These are phyloP conservation scores for Podospora pseudocomata DNA, from an alignment of 495 filamentous ascomycete genomes.

Conservation along the genomic window DNA sequence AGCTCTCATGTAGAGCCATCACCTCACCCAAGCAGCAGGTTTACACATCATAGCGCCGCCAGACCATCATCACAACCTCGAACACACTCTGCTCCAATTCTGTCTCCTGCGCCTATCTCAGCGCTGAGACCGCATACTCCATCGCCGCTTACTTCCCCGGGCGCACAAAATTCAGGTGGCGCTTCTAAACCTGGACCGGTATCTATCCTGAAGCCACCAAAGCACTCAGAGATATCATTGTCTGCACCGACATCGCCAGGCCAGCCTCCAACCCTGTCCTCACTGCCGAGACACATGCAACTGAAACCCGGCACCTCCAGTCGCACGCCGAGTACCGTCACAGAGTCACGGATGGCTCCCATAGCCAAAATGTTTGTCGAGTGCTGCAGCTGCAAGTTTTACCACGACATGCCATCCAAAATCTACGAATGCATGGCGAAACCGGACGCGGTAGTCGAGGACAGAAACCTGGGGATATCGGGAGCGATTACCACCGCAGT, in stretches of 20 bases:
- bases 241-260: not conserved
- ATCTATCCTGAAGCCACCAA: constrained; percentile 33
- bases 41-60: not conserved
- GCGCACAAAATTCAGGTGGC: not conserved
- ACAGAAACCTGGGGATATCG: constrained; percentile 45
- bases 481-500: constrained; percentile 56
- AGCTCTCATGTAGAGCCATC: constrained; percentile 1
- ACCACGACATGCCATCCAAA: constrained; percentile 74
- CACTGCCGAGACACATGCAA: constrained; percentile 36
- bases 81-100: constrained; percentile 13
- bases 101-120: not conserved
- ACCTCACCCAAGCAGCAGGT: constrained; percentile 10
- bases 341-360: constrained; percentile 30
- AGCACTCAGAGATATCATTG: constrained; percentile 15
- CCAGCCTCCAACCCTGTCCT: constrained; percentile 20
- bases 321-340: constrained; percentile 9
- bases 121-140: constrained; percentile 7
- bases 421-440: constrained; percentile 71
- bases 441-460: constrained; percentile 53
- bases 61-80: constrained; percentile 13
- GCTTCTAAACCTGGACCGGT: constrained; percentile 14
- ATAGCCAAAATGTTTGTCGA: constrained; percentile 75
- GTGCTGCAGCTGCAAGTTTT: constrained; percentile 77
- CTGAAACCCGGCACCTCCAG: constrained; percentile 19
- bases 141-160: constrained; percentile 7